These are phyloP conservation scores for Puccinia coronata DNA, from an alignment of 1,284 basidiomycete species.

Conservation along the genomic window DNA sequence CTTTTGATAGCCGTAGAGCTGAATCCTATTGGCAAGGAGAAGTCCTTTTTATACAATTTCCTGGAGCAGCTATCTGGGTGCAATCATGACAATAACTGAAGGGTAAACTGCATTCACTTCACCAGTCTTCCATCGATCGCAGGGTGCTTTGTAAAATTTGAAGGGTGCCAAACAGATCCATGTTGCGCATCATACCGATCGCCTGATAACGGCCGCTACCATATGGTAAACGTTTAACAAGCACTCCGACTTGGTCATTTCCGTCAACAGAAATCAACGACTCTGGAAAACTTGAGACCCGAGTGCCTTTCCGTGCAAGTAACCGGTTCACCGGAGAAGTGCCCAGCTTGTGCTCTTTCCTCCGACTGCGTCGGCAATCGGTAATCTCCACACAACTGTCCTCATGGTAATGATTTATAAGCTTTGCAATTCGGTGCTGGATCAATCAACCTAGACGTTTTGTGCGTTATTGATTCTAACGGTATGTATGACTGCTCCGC, in stretches of 20 bases:
- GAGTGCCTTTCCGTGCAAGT: background rate
- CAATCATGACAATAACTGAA: background rate
- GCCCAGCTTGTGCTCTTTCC: background rate
- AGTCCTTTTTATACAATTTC: background rate
- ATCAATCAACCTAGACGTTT: background rate
- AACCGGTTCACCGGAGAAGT: background rate
- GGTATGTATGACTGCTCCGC: background rate
- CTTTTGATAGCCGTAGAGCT: background rate
- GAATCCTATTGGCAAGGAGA: background rate
- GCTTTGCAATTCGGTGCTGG: background rate
- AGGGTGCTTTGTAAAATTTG: background rate
- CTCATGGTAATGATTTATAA: background rate
- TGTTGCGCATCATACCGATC: slow-evolving; percentile 6
- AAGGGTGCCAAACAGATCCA: background rate
- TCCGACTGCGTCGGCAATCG: background rate
- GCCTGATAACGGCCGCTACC: background rate
- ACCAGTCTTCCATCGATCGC: slow-evolving; percentile 2
- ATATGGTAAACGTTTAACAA: background rate
- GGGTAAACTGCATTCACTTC: background rate
- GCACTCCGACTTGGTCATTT: background rate
- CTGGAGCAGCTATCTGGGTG: background rate
- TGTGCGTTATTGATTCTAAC: background rate
- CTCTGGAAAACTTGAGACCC: background rate
- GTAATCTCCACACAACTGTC: background rate
- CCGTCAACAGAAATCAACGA: background rate